Conservation (phyloP, 2,329 filamentous ascomycete species). For the Alternaria novae-zelandiae region DNA sequence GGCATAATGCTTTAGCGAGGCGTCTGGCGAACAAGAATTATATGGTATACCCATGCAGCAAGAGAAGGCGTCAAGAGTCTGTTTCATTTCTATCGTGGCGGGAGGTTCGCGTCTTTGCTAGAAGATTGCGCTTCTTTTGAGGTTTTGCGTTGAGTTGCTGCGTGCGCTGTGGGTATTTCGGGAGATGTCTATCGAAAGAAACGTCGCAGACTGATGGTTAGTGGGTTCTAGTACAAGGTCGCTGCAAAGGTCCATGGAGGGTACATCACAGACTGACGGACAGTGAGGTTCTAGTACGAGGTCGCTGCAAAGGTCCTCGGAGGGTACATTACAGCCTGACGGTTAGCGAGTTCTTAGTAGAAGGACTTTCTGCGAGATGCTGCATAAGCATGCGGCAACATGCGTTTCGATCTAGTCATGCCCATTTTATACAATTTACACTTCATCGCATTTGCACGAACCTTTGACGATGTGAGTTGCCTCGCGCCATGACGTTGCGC, state of each 20-base stretch:
- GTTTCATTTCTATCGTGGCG: neutral
- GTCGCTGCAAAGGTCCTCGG: neutral
- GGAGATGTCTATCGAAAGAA: neutral
- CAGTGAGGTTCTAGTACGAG: neutral
- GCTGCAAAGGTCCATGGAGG: neutral
- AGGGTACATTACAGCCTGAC: neutral
- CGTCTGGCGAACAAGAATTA: slow-evolving; percentile 15
- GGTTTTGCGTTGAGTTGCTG: neutral
- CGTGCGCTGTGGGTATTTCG: neutral
- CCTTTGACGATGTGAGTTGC: neutral
- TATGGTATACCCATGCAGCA: slow-evolving; percentile 9
- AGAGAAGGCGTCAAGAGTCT: slow-evolving; percentile 6
- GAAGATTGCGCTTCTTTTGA: neutral
- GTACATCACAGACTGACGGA: neutral
- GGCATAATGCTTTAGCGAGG: slow-evolving; percentile 15
- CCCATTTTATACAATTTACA: neutral
- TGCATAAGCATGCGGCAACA: neutral
- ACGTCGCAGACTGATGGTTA: neutral
- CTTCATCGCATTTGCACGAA: neutral
- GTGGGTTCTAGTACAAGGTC: neutral
- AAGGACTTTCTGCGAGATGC: neutral
- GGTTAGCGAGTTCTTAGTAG: neutral
- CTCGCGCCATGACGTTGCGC: slow-evolving; percentile 2
- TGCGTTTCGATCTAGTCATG: neutral
- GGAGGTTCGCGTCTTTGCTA: neutral